phyloP scores from a whole-genome alignment of 2,329 filamentous ascomycete genomes.

The Ophiostoma sp. region DNA sequence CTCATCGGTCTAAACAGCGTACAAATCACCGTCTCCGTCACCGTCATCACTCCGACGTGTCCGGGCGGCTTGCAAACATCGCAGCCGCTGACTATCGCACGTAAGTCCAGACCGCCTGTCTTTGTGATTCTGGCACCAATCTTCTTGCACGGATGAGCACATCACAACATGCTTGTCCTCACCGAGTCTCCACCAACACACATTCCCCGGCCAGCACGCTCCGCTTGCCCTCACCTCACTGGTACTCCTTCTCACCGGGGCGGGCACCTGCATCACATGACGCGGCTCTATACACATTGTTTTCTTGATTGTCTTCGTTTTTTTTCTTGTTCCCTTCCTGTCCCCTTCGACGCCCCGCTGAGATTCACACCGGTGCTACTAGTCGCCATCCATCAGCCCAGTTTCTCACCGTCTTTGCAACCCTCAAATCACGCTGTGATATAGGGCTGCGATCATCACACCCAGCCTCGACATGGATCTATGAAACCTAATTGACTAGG shows the following conservation, averaged over 20 bases:
- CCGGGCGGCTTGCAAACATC: neutral
- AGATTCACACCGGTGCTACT: neutral
- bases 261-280: constrained; percentile 7
- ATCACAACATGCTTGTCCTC: too few species aligned
- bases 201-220: neutral
- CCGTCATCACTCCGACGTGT: neutral
- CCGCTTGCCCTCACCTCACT: neutral
- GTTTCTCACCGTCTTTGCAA: constrained; percentile 4
- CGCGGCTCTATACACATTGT: neutral
- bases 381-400: neutral
- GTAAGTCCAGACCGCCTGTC: constrained; percentile 5
- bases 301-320: neutral
- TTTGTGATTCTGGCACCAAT: neutral
- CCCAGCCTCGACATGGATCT: neutral
- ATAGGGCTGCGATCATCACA: neutral
- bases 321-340: neutral
- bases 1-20: neutral
- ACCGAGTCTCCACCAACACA: neutral
- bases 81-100: neutral
- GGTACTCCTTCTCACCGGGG: neutral
- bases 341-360: neutral
- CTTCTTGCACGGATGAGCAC: too few species aligned
- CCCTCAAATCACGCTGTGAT: neutral
- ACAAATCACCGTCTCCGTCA: neutral
- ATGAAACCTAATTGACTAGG: neutral